Evolutionary conservation across 108 stramenopile genomes (phyloP), one percentile per base, ranked within the genome.

Genomic region (Nitzschia sp.): DNA sequence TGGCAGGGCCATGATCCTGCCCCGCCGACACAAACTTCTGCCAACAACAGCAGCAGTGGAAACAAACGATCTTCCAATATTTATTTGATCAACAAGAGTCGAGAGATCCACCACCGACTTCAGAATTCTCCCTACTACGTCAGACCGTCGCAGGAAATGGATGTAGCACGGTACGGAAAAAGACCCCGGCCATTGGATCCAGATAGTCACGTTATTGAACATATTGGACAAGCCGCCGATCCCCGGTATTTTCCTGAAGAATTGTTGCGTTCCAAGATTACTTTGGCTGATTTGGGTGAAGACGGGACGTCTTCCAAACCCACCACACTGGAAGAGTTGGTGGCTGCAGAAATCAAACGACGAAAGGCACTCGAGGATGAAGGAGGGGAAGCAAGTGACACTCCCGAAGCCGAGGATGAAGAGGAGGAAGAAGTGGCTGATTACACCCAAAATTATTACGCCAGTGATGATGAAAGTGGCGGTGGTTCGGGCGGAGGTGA

Each of bases 381-480:
- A 3, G 77, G 67, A 40, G 77, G 60, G 12, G 64, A 82, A 20
- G 65, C 52, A 0, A 80, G 70, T n/a, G 84, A 86, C 41, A 79
- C 83, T 21, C 53, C 57, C 12, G 72, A 19, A 46, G 59, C 41
- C 24, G 78, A 82, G 38, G 86, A 85, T 14, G 79, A 84, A 46
- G 85, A 86, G 10, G 90, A 77, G 63, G 90, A 91, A 58, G 90
- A 91, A 62, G 83, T 75, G 6, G 90, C 77, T 11, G 86, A 91
- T 60, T 87, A 86, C 48, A 86, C 73, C 12, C 68, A 65, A 15
- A 78, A 91, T 70, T 85, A 91, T 55, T 88, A 87, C 51, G 86
- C 77, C 57, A 82, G 80, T 61, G 86, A 82, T 12, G 84, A 86
- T 55, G 87, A 88, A 55, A 81, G 78, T 62, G 73, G 53, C 34